Evolutionary conservation across 2,329 filamentous ascomycete species (phyloP).

Genomic region (Akanthomyces lecanii): DNA sequence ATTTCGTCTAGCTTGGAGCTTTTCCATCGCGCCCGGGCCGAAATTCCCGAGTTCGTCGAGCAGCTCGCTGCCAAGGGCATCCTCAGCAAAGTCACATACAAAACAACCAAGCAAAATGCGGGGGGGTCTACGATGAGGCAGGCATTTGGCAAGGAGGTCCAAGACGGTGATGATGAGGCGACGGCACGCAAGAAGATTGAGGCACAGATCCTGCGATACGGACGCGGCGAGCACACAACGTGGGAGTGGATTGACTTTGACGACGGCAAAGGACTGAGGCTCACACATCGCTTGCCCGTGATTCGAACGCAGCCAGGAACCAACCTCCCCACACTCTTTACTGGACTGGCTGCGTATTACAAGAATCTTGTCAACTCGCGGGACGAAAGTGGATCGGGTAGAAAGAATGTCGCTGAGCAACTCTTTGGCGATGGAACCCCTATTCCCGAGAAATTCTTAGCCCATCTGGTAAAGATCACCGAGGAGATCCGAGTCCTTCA

Average conservation of each 20-base stretch:
- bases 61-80: constrained; percentile 42
- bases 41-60: constrained; percentile 44
- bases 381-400: constrained; percentile 17
- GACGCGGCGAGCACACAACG: constrained; percentile 40
- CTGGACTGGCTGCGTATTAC: constrained; percentile 42
- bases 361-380: constrained; percentile 26
- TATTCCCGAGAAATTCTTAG: constrained; percentile 43
- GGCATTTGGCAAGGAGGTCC: constrained; percentile 44
- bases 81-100: constrained; percentile 34
- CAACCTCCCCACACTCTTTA: constrained; percentile 43
- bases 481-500: constrained; percentile 47
- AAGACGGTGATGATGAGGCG: constrained; percentile 39
- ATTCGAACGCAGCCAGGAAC: constrained; percentile 44
- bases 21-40: constrained; percentile 39
- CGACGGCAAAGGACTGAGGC: constrained; percentile 25
- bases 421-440: constrained; percentile 42
- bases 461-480: constrained; percentile 39
- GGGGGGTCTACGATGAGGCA: constrained; percentile 41
- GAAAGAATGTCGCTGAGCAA: constrained; percentile 33
- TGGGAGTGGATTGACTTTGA: constrained; percentile 45
- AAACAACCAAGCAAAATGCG: constrained; percentile 38
- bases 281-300: constrained; percentile 43
- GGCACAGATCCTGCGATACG: constrained; percentile 44
- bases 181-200: constrained; percentile 42
- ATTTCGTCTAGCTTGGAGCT: constrained; percentile 46